These are phyloP conservation scores for Blastomyces percursus DNA, from an alignment of 2,329 filamentous ascomycete species.

Conservation along the genomic window DNA sequence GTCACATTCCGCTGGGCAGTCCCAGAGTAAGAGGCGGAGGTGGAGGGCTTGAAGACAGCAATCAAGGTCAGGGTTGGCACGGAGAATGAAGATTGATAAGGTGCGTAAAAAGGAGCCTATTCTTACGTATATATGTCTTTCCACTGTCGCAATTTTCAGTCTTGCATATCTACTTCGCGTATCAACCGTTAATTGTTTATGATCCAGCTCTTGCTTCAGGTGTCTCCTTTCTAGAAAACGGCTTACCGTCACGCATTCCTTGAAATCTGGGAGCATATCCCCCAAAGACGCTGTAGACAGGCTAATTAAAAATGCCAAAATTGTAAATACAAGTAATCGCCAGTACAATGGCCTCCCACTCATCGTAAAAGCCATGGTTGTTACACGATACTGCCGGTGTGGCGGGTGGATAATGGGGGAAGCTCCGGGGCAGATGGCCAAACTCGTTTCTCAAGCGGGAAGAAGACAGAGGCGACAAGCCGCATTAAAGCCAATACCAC, in stretches of 20 bases:
- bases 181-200: slow-evolving; percentile 11
- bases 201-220: not conserved
- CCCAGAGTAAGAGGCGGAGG: slow-evolving; percentile 82
- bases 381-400: not conserved
- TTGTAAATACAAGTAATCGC: slow-evolving; percentile 24
- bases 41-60: slow-evolving; percentile 54
- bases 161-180: slow-evolving; percentile 56
- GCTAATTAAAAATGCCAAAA: slow-evolving; percentile 26
- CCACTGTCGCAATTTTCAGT: slow-evolving; percentile 64
- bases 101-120: slow-evolving; percentile 8
- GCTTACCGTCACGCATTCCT: slow-evolving; percentile 69
- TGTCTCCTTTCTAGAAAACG: slow-evolving; percentile 5
- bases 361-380: slow-evolving; percentile 12
- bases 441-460: too few species aligned
- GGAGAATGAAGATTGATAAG: slow-evolving; percentile 10
- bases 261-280: slow-evolving; percentile 78
- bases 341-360: slow-evolving; percentile 1
- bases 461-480: not conserved
- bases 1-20: slow-evolving; percentile 88
- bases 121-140: slow-evolving; percentile 60
- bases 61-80: slow-evolving; percentile 15
- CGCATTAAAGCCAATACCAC: not conserved
- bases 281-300: slow-evolving; percentile 59
- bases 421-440: slow-evolving; percentile 6
- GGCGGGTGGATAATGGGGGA: too few species aligned